Conservation (phyloP, 768 basidiomycete genomes). For the Agaricus blazei region DNA sequence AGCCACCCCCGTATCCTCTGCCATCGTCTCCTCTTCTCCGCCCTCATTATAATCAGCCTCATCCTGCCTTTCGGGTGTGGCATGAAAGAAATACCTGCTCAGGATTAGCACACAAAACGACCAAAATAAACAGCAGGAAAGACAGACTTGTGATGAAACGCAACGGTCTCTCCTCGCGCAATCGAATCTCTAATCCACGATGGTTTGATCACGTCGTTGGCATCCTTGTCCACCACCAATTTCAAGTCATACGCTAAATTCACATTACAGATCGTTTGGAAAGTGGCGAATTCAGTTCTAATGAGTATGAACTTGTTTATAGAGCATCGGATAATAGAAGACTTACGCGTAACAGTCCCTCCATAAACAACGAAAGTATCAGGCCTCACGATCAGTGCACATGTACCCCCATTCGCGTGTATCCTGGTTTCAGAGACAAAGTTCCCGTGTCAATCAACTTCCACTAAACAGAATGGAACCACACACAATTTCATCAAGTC, state of each 20-base stretch:
- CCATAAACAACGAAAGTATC: constrained; percentile 61
- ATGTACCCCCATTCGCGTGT: constrained; percentile 61
- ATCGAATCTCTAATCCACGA: constrained; percentile 81
- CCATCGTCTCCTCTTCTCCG: constrained; percentile 31
- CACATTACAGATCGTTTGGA: not conserved
- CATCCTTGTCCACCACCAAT: constrained; percentile 63
- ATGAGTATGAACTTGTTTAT: not conserved
- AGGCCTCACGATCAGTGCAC: constrained; percentile 54
- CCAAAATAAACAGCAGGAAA: not conserved
- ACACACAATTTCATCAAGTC: constrained; percentile 64
- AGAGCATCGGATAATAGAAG: not conserved
- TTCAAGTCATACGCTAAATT: constrained; percentile 64
- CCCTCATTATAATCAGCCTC: constrained; percentile 48
- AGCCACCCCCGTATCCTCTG: constrained; percentile 16
- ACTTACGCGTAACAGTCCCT: constrained; percentile 64
- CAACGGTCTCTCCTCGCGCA: constrained; percentile 45
- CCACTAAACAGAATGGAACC: not conserved
- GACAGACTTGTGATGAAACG: constrained; percentile 63
- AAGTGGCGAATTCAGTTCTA: not conserved
- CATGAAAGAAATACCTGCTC: constrained; percentile 74
- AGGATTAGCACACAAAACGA: not conserved
- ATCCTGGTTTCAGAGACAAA: constrained; percentile 41
- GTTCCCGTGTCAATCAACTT: too few relatives aligned
- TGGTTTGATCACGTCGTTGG: constrained; percentile 71
- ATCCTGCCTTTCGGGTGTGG: constrained; percentile 45